Conservation (phyloP, 129 eudicot genomes). For the Heracleum sosnowskyi region DNA sequence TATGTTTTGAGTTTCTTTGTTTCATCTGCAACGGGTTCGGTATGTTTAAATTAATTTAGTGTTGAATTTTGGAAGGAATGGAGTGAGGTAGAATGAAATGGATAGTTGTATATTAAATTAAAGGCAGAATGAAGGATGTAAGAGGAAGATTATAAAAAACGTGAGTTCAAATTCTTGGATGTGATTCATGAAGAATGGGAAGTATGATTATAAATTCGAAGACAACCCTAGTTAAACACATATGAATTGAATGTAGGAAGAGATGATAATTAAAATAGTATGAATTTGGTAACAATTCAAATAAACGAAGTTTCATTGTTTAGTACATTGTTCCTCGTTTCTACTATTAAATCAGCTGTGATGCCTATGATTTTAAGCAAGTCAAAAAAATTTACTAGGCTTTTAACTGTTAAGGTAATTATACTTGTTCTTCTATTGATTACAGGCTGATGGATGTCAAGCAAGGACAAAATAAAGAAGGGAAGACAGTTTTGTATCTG, state of each 20-base stretch:
- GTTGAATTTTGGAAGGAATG: background rate
- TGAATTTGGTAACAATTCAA: background rate
- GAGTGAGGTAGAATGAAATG: background rate
- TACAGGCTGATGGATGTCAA: conserved; percentile 84
- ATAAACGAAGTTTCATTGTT: background rate
- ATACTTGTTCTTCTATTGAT: background rate
- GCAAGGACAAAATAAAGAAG: conserved; percentile 78
- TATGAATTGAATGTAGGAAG: background rate
- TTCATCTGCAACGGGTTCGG: too few species aligned
- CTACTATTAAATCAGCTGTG: background rate
- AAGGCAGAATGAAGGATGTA: background rate
- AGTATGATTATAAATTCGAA: background rate
- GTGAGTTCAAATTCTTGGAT: background rate
- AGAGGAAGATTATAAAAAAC: background rate
- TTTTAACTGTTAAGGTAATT: background rate
- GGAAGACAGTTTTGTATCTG: conserved; percentile 83
- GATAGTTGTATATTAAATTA: background rate
- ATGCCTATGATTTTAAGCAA: background rate
- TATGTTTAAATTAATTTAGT: background rate
- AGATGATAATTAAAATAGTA: background rate
- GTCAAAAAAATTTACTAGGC: background rate
- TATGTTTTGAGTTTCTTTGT: too few species aligned
- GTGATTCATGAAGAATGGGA: background rate
- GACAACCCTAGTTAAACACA: background rate
- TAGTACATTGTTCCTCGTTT: background rate